Percentiles rank a stretch among this genome's conserved stretches.
These are phyloP conservation scores for Pyricularia sp. DNA, from an alignment of 2,329 filamentous ascomycete genomes.

Conservation along the genomic window DNA sequence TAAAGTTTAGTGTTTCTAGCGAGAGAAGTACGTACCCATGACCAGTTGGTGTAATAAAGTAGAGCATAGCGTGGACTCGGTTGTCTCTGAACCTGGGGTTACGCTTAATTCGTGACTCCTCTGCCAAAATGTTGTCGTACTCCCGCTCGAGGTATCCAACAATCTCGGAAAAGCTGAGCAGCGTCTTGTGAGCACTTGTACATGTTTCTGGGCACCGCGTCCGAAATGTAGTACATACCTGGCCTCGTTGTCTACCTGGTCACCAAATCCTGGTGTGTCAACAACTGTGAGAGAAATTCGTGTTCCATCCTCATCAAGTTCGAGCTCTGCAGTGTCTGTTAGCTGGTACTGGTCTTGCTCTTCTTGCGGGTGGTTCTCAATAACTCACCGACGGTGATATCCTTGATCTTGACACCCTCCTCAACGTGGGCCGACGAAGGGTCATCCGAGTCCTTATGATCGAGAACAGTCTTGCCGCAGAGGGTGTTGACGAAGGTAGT, in stretches of 20 bases:
- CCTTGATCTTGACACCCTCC: constrained; percentile 97
- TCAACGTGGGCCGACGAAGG: constrained; percentile 80
- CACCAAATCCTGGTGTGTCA: constrained; percentile 95
- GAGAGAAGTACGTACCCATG: constrained; percentile 57
- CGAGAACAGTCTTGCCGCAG: constrained; percentile 86
- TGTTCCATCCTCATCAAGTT: constrained; percentile 96
- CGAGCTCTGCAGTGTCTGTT: constrained; percentile 54
- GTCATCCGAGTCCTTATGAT: constrained; percentile 90
- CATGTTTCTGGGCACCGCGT: not conserved
- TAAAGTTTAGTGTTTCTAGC: too few species aligned
- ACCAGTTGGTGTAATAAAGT: constrained; percentile 98
- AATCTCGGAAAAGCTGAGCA: constrained; percentile 81
- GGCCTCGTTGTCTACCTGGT: constrained; percentile 98
- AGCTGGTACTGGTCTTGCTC: constrained; percentile 4
- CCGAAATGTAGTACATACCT: constrained; percentile 47
- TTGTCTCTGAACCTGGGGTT: constrained; percentile 99
- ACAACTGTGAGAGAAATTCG: constrained; percentile 97
- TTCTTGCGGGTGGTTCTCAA: constrained; percentile 42
- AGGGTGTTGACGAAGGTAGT: constrained; percentile 99
- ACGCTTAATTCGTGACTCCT: constrained; percentile 99
- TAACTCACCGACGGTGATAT: constrained; percentile 81
- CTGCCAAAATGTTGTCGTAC: constrained; percentile 98
- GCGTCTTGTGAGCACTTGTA: not conserved
- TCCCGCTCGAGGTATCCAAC: constrained; percentile 97
- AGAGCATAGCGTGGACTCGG: constrained; percentile 93